Conservation (phyloP, 1,284 basidiomycete genomes). For the Butyriboletus appendiculatus region DNA sequence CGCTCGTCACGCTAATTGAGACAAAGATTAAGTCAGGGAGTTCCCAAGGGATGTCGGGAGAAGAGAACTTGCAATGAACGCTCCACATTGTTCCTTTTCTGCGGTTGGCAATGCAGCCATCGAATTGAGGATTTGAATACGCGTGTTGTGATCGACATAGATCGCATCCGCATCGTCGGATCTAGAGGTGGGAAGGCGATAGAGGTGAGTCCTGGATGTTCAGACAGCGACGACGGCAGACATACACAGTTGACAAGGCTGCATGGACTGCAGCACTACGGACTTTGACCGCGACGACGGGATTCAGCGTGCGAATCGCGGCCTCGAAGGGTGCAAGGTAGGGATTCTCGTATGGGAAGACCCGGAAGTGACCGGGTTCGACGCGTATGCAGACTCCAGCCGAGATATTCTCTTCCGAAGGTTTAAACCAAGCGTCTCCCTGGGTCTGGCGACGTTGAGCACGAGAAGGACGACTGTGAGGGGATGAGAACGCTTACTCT, state of each 20-base stretch:
- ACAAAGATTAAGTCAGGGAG: constrained; percentile 28
- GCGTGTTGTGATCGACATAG: constrained; percentile 67
- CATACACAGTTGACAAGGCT: constrained; percentile 62
- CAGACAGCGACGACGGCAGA: constrained; percentile 13
- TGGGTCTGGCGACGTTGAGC: constrained; percentile 41
- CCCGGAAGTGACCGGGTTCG: constrained; percentile 60
- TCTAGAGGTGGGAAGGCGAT: constrained; percentile 33
- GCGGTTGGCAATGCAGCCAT: constrained; percentile 70
- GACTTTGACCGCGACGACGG: constrained; percentile 80
- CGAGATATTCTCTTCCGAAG: constrained; percentile 47
- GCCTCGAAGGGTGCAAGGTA: constrained; percentile 68
- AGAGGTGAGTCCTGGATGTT: not conserved
- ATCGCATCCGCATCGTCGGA: constrained; percentile 47
- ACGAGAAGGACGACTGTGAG: not conserved
- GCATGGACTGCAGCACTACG: constrained; percentile 79
- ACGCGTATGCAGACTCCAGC: constrained; percentile 67
- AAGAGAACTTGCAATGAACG: constrained; percentile 60
- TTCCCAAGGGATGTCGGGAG: not conserved
- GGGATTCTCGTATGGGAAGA: constrained; percentile 74
- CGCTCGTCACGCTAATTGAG: constrained; percentile 64
- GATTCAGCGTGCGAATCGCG: constrained; percentile 72
- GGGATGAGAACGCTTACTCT: constrained; percentile 5
- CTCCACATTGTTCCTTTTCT: constrained; percentile 84
- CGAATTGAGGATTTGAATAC: constrained; percentile 71
- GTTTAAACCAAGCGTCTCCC: constrained; percentile 57